Conservation (phyloP, 2,329 filamentous ascomycete genomes). For the Balansia obtecta region DNA sequence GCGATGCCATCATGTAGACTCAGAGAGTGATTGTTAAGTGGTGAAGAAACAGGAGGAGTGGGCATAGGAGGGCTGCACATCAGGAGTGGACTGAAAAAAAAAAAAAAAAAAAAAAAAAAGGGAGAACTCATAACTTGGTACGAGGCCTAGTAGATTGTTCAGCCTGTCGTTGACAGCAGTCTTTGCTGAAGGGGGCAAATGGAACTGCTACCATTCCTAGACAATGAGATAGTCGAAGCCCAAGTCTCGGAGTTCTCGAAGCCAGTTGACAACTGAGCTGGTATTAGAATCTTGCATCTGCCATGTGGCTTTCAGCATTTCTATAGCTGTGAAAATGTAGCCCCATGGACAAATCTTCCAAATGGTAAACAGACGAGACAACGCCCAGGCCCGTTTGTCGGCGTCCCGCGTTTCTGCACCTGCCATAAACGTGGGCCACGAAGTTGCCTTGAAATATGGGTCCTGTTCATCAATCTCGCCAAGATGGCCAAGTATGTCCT, state of each 20-base stretch:
- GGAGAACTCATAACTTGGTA: too few relatives aligned
- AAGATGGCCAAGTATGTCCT: constrained; percentile 38
- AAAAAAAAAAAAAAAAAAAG: not conserved
- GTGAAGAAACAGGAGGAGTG: too few relatives aligned
- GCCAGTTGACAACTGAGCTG: constrained; percentile 23
- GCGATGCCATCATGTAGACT: too few relatives aligned
- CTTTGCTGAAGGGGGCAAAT: not conserved
- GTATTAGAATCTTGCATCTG: constrained; percentile 24
- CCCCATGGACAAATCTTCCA: constrained; percentile 36
- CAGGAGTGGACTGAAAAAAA: not conserved
- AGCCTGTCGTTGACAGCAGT: not conserved
- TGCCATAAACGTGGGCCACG: constrained; percentile 47
- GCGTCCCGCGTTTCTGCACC: constrained; percentile 40
- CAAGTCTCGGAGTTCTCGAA: constrained; percentile 29
- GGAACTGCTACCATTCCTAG: constrained; percentile 11
- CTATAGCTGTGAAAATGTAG: constrained; percentile 36
- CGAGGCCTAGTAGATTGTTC: not conserved
- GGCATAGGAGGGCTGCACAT: too few relatives aligned
- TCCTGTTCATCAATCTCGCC: constrained; percentile 34
- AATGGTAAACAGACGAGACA: constrained; percentile 32
- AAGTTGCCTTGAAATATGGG: constrained; percentile 44
- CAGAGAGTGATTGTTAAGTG: too few relatives aligned
- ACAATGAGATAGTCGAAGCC: constrained; percentile 35
- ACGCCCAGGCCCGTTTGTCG: constrained; percentile 36
- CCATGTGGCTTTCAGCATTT: constrained; percentile 36